Base-by-base conservation (phyloP, 2,329 filamentous ascomycete genomes). In the Diaporthe amygdali region DNA sequence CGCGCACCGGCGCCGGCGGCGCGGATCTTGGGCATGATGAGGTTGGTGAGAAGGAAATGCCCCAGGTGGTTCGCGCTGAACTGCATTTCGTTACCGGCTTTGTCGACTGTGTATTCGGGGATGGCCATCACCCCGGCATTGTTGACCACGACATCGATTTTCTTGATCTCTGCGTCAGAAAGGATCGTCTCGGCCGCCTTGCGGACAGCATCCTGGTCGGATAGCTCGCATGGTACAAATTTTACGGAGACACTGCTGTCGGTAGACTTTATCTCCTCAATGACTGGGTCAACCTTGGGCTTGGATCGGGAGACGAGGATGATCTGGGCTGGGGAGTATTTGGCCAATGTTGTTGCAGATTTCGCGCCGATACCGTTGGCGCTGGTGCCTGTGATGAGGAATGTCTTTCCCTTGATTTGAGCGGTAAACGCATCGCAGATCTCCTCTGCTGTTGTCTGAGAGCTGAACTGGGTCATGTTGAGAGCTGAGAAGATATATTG, bases 11-110 rank as follows among this genome's bases (percentile, higher is more conserved):
- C 66, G 1, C 77, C 75, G 14, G 81, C 76, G 5, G 77, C 78
- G 22, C 85, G 75, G 4, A 87, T 71, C 74, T 84, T 85, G 0
- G 77, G 77, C 78, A 85, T 82, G 55, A 87, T 76, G 25, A 85
- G 76, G 72, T 84, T 84, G 17, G 83, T 82, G 44, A 88, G 78
- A 2, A 87, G 78, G 61, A 84, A 87, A 74, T 85, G 85, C 0
- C 81, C 82, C 7, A 87, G 64, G 66, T 87, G 82, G 64, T 86
- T 86, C 2, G 81, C 81, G 0, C 79, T 83, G 61, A 87, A 83
- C 69, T 85, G 83, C 67, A 77, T 76, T 76, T 86, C 84, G 59
- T 82, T 78, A 0, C 84, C 84, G 4, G 85, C 83, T 4, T 77
- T 73, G 10, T 78, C 81, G n/a, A 80, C 72, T 2, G 76, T 77